Base-by-base conservation (phyloP, 2,329 filamentous ascomycete species). In the Lecanicillium sp. region DNA sequence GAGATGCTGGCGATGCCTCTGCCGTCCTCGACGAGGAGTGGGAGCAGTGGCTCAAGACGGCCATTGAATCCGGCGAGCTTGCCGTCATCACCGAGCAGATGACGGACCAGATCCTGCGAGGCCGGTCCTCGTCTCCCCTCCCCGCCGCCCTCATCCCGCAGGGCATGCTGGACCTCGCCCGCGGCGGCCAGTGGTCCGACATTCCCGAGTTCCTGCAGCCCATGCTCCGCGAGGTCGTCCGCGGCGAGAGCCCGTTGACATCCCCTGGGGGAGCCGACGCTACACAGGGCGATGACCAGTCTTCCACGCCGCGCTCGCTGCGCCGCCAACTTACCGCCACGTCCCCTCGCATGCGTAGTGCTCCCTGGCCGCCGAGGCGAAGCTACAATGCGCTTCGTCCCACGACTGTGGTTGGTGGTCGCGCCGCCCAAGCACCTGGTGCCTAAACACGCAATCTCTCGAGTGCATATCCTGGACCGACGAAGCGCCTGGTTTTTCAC, bases 41-140 rank as follows among this genome's bases (percentile, higher is more conserved):
- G 79, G 81, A 86, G 57, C 79, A 83, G 56, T 86, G 80, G 74
- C 64, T 85, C 44, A 85, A 85, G 59, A 78, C 80, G 50, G 79
- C 75, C 31, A 73, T 81, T 35, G 81, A 85, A 51, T 68, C 73
- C 5, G 80, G 79, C 43, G 65, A 73, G 40, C 59, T 79, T 28
- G 62, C 69, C 14, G 64, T 67, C 36, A 53, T 72, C 18, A 61
- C 65, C 4, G 64, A 68, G 33, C 63, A 69, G 38, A 64, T 66
- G 59, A 45, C 49, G 48, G 37, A 54, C 47, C 49, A 58, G 57
- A 37, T 18, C 29, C 49, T 54, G 57, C 53, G 60, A 49, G 55
- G 48, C 44, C 49, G 44, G 17, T 48, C 45, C 30, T 56, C 46
- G 41, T 42, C 45, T 17, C 37, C 50, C 25, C 49, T 56, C 15